A percentile compares a stretch with the other conserved stretches of the same genome.
These are phyloP conservation scores for Sporothrix pseudoabietina DNA, from an alignment of 2,329 filamentous ascomycete genomes.

Conservation along the genomic window DNA sequence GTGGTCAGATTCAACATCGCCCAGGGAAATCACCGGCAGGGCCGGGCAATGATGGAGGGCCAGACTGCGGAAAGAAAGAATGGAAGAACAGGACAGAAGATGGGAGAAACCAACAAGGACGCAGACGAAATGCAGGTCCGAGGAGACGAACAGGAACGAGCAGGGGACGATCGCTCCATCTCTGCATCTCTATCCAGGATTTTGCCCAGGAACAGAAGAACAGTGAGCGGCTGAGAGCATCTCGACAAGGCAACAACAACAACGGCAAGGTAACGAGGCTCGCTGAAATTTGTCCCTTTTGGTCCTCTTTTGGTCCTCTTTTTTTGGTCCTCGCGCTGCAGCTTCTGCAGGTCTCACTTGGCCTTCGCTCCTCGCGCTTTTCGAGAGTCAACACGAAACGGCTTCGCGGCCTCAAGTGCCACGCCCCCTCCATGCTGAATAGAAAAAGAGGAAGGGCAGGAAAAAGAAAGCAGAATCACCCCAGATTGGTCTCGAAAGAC, in stretches of 20 bases:
- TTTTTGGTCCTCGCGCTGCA: not conserved
- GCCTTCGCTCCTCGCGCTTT: not conserved
- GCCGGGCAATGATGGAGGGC: not conserved
- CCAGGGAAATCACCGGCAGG: slow-evolving; percentile 1
- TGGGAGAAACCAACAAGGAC: not conserved
- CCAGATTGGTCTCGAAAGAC: not conserved
- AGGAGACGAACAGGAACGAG: not conserved
- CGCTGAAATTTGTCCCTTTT: not conserved
- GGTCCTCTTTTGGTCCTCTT: not conserved
- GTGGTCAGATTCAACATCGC: not conserved
- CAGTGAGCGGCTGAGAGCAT: not conserved
- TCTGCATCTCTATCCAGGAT: not conserved
- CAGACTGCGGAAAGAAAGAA: not conserved
- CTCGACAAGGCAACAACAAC: not conserved
- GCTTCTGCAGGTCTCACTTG: not conserved
- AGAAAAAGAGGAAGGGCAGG: slow-evolving; percentile 2
- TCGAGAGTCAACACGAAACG: not conserved
- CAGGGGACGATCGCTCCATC: not conserved
- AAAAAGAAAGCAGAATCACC: slow-evolving; percentile 5
- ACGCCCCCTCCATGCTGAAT: not conserved
- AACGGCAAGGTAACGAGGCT: not conserved
- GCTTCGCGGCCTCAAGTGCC: not conserved
- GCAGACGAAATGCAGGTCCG: slow-evolving; percentile 10
- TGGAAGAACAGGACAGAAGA: slow-evolving; percentile 9
- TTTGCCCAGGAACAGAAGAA: not conserved